These are phyloP conservation scores for Chloroidium sp. DNA, from an alignment of 163 green algal genomes.

Conservation along the genomic window DNA sequence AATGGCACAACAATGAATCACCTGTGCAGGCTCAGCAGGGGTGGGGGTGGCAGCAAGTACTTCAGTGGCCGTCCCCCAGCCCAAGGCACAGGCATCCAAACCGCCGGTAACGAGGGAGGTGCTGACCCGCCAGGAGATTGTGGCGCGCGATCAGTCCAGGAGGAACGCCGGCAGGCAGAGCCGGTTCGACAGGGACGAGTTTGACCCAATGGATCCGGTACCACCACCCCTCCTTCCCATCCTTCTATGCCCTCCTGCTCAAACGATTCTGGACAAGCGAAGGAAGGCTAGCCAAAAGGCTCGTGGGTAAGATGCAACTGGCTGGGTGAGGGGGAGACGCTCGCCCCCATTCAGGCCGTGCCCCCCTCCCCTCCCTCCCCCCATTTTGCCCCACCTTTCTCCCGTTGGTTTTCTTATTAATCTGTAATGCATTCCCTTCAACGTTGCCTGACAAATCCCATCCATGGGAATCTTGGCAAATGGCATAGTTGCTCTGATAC, in stretches of 20 bases:
- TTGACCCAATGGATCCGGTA: conserved; percentile 77
- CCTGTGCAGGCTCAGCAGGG: too few relatives aligned
- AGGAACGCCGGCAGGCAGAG: conserved; percentile 1
- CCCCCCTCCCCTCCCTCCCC: too few relatives aligned
- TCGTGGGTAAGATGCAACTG: too few relatives aligned
- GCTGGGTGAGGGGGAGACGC: too few relatives aligned
- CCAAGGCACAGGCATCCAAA: neutral
- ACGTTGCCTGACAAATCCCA: neutral
- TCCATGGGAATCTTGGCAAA: neutral
- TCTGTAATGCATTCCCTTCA: neutral
- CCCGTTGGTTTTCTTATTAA: neutral
- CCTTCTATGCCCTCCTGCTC: too few relatives aligned
- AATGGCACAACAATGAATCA: too few relatives aligned
- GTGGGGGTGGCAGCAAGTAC: too few relatives aligned
- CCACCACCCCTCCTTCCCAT: too few relatives aligned
- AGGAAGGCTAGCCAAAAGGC: too few relatives aligned
- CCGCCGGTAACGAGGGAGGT: neutral
- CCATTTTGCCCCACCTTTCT: neutral
- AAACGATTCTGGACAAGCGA: too few relatives aligned
- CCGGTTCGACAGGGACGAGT: conserved; percentile 21
- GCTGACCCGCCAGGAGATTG: conserved; percentile 26
- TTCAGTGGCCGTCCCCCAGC: neutral
- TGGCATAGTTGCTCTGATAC: too few relatives aligned
- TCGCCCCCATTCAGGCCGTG: too few relatives aligned
- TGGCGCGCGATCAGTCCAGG: conserved; percentile 20